Evolutionary conservation across 2,329 filamentous ascomycete genomes (phyloP).

Genomic region (Microcyclosporella mali): DNA sequence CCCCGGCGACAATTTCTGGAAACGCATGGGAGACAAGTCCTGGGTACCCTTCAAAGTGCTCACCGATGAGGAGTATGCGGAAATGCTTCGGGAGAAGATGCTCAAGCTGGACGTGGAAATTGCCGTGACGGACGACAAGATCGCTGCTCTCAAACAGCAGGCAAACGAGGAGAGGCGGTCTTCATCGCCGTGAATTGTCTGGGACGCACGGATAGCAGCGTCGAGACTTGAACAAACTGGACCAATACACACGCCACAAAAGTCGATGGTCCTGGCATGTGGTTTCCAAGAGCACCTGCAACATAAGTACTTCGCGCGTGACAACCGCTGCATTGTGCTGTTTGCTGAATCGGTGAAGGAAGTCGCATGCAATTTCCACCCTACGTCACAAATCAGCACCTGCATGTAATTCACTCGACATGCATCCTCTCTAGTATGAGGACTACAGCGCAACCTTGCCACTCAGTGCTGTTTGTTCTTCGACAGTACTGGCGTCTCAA

Average conservation of each 20-base stretch:
- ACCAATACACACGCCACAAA: not conserved
- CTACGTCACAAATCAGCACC: too few relatives aligned
- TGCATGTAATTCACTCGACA: too few relatives aligned
- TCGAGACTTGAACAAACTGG: not conserved
- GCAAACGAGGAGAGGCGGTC: slow-evolving; percentile 8
- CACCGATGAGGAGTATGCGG: slow-evolving; percentile 65
- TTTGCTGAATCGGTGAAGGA: too few relatives aligned
- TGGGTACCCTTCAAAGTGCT: slow-evolving; percentile 67
- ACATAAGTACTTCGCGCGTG: not conserved
- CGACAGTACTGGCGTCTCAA: too few relatives aligned
- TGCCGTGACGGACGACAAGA: slow-evolving; percentile 69
- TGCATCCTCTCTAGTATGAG: too few relatives aligned
- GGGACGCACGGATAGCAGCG: too few relatives aligned
- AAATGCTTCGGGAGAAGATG: slow-evolving; percentile 64
- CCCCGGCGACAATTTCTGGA: slow-evolving; percentile 39
- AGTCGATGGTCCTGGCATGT: not conserved
- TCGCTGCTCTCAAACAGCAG: slow-evolving; percentile 45
- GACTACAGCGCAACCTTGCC: too few relatives aligned
- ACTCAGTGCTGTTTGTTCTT: too few relatives aligned
- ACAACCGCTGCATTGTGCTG: too few relatives aligned
- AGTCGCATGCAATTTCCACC: too few relatives aligned
- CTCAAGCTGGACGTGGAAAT: slow-evolving; percentile 69
- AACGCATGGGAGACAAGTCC: slow-evolving; percentile 53
- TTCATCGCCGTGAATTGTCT: too few relatives aligned
- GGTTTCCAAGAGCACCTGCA: not conserved